Evolutionary conservation across 1,139 yeast species (phyloP).

Genomic region (Sugiyamaella novakii): DNA sequence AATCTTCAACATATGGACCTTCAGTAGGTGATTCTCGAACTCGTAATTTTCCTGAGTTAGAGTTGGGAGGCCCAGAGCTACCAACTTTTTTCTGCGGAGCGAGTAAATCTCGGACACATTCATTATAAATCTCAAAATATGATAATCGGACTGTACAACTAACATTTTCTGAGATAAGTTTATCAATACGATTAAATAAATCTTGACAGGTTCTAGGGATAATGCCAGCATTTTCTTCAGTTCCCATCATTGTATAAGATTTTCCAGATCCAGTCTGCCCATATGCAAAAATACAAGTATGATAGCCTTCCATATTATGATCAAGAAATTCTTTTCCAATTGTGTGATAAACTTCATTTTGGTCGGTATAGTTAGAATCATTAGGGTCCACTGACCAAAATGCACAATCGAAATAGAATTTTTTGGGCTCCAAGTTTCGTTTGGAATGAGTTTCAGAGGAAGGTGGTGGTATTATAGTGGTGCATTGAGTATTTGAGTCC

Average conservation of each 20-base stretch:
- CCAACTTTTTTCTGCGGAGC: slow-evolving; percentile 22
- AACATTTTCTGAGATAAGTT: slow-evolving; percentile 46
- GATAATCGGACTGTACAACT: slow-evolving; percentile 60
- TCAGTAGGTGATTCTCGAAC: slow-evolving; percentile 62
- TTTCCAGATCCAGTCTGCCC: slow-evolving; percentile 82
- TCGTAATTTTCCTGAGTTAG: slow-evolving; percentile 42
- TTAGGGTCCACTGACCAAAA: slow-evolving; percentile 56
- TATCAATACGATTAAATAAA: slow-evolving; percentile 51
- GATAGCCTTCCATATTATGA: slow-evolving; percentile 68
- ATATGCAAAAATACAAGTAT: slow-evolving; percentile 72
- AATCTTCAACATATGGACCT: slow-evolving; percentile 72
- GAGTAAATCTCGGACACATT: slow-evolving; percentile 63
- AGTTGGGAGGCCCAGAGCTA: slow-evolving; percentile 1
- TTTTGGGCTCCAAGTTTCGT: slow-evolving; percentile 35
- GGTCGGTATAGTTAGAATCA: slow-evolving; percentile 49
- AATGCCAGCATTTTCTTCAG: slow-evolving; percentile 46
- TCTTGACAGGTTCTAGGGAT: slow-evolving; percentile 62
- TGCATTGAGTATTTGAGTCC: slow-evolving; percentile 29
- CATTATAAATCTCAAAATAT: slow-evolving; percentile 74
- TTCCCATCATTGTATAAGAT: slow-evolving; percentile 75
- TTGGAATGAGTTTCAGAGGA: slow-evolving; percentile 16
- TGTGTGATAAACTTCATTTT: slow-evolving; percentile 51
- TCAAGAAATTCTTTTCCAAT: slow-evolving; percentile 62
- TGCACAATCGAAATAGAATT: slow-evolving; percentile 59
- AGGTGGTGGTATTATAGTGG: slow-evolving; percentile 13